phyloP scores from a whole-genome alignment of 345 rosid species.

The Eucalyptus curtisii region DNA sequence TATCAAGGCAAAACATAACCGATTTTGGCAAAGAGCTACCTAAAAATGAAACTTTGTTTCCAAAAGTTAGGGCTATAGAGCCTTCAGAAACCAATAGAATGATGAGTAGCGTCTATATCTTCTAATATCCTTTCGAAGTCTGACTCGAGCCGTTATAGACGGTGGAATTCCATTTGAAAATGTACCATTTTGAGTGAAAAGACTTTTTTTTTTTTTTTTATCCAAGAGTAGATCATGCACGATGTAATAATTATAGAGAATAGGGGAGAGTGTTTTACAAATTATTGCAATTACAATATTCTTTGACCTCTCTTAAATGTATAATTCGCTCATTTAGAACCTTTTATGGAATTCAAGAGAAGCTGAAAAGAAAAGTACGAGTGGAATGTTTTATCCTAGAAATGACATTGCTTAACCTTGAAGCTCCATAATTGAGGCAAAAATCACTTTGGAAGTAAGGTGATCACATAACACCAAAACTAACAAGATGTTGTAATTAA shows the following conservation, averaged over 20 bases:
- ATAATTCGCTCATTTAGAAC: background rate
- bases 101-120: background rate
- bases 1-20: background rate
- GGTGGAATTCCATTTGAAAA: background rate
- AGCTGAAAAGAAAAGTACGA: background rate
- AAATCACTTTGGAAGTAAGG: background rate
- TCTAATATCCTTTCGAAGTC: background rate
- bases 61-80: background rate
- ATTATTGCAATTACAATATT: background rate
- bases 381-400: background rate
- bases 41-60: background rate
- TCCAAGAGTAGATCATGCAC: background rate
- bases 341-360: background rate
- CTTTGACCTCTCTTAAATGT: background rate
- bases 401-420: background rate
- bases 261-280: background rate
- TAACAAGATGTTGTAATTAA: background rate
- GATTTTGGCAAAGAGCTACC: background rate
- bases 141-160: background rate
- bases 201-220: background rate
- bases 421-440: background rate
- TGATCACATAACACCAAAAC: background rate
- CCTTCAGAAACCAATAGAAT: background rate
- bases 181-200: background rate
- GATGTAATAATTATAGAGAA: background rate